Evolutionary conservation across 305 asterid species (phyloP), one percentile per base, ranked within the genome.

Genomic region (Fraxinus greggii): DNA sequence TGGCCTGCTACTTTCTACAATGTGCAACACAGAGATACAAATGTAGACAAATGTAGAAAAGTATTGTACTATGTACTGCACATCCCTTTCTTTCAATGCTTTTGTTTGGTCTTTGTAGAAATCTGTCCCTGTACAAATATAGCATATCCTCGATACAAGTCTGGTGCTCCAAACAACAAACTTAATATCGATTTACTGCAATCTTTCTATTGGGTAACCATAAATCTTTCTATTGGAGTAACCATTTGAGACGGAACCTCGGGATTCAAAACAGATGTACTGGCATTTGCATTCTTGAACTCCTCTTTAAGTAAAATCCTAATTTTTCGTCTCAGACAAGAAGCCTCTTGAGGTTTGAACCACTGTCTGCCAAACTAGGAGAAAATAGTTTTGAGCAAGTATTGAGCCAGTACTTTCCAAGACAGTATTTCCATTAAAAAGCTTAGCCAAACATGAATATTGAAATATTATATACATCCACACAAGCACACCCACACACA

Each of bases 341-440:
- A 96, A 61, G 98, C 98, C 85, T 90, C 93, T 80, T 83, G 87
- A 0, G 98, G 97, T 87, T 67, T 83, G 87, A 96, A 96, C 99
- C 97, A 96, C 54, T 83, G 69, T 84, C 84, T 90, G 82, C 97
- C 98, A 83, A 96, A 94, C 98, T 96, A 75, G 79, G 21, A 81
- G 54, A 86, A 78, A 10, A 80, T 51, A 15, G 28, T 59, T 7
- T 7, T 56, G 23, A 51, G 63, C 63, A 51, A 51, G n/a, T 1
- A 54, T 4, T 6, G 24, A 54, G 9, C 23, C 65, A 7, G 26
- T 6, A 56, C 23, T 56, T 19, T 17, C 24, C 24, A 56, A 56
- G 67, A 19, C 7, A 5, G 67, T 19, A 56, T 56, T 56, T 19
- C 21, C 26, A 7, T 56, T 63, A 23, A 0, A 7, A 21, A 63